These are phyloP conservation scores for Aspergillus calidoustus DNA, from an alignment of 2,329 filamentous ascomycete species.

Conservation along the genomic window DNA sequence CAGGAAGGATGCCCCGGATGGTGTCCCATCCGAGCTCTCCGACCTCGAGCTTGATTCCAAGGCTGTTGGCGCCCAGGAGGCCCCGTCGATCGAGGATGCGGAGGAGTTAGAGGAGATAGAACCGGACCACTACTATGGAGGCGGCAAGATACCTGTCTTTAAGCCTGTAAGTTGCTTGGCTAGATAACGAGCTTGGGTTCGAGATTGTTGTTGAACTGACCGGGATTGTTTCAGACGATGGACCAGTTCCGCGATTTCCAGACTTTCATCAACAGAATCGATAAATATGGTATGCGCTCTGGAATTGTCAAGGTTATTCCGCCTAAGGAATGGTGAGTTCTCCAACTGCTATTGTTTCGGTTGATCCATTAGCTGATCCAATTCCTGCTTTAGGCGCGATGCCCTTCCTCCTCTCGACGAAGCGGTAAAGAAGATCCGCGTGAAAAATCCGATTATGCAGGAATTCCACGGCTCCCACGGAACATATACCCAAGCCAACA, in stretches of 20 bases:
- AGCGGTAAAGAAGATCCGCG: conserved; percentile 85
- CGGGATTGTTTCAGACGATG: conserved; percentile 65
- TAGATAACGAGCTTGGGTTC: neutral
- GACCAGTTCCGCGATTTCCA: conserved; percentile 93
- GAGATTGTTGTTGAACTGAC: conserved; percentile 13
- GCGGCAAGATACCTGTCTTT: conserved; percentile 86
- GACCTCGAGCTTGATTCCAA: conserved; percentile 47
- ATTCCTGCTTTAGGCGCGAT: conserved; percentile 58
- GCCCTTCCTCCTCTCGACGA: conserved; percentile 78
- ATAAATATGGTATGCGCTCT: conserved; percentile 95
- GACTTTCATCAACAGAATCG: conserved; percentile 85
- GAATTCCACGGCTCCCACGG: conserved; percentile 96
- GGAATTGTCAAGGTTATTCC: conserved; percentile 97
- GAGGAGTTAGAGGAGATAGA: conserved; percentile 79
- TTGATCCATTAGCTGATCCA: conserved; percentile 7
- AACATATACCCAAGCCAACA: conserved; percentile 95
- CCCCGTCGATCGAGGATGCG: conserved; percentile 59
- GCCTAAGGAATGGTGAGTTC: conserved; percentile 83
- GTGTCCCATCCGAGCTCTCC: conserved; percentile 45
- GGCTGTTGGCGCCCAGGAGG: conserved; percentile 29
- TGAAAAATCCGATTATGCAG: conserved; percentile 97
- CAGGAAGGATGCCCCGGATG: conserved; percentile 49
- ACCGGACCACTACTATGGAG: conserved; percentile 85
- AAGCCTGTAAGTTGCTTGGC: conserved; percentile 67
- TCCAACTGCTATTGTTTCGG: neutral